A percentile compares a stretch with the other conserved stretches of the same genome.
Evolutionary conservation across 1,284 basidiomycete species (phyloP).

Genomic region (Hymenochaete sp.): DNA sequence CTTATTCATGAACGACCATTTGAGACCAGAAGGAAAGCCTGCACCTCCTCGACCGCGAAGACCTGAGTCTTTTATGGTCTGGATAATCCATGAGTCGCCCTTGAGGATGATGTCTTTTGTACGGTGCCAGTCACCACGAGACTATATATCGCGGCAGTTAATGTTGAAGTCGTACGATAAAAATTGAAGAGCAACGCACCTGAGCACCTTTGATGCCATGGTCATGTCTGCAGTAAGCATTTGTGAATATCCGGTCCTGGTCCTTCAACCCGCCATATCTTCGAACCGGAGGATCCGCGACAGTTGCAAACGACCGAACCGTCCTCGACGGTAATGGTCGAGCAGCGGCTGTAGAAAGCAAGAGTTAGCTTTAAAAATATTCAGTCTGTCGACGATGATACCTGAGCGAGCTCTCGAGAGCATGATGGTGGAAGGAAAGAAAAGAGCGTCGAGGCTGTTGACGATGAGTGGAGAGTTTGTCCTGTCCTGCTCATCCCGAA

Average conservation of each 20-base stretch:
- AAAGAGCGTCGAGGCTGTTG: too few relatives aligned
- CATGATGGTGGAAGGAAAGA: too few relatives aligned
- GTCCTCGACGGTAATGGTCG: conserved; percentile 34
- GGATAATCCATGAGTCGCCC: conserved; percentile 97
- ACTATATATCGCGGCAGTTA: conserved; percentile 35
- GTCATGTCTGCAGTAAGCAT: conserved; percentile 78
- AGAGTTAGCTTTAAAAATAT: background rate
- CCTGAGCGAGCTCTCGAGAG: too few relatives aligned
- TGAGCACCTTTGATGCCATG: conserved; percentile 84
- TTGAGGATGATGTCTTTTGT: conserved; percentile 95
- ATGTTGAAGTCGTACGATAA: too few relatives aligned
- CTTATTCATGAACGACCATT: conserved; percentile 99
- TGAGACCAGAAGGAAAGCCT: conserved; percentile 94
- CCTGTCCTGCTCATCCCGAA: too few relatives aligned
- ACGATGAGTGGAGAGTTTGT: too few relatives aligned
- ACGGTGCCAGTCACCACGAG: conserved; percentile 94
- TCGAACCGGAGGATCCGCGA: conserved; percentile 73
- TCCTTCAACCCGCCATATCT: conserved; percentile 87
- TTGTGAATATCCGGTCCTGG: conserved; percentile 91
- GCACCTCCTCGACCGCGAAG: conserved; percentile 95
- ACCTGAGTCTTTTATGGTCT: conserved; percentile 93
- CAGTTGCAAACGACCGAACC: conserved; percentile 60
- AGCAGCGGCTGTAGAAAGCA: conserved; percentile 27
- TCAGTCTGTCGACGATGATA: too few relatives aligned
- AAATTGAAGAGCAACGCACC: conserved; percentile 35